Evolutionary conservation across 768 basidiomycete species (phyloP).

Genomic region (Boletellus sp.): DNA sequence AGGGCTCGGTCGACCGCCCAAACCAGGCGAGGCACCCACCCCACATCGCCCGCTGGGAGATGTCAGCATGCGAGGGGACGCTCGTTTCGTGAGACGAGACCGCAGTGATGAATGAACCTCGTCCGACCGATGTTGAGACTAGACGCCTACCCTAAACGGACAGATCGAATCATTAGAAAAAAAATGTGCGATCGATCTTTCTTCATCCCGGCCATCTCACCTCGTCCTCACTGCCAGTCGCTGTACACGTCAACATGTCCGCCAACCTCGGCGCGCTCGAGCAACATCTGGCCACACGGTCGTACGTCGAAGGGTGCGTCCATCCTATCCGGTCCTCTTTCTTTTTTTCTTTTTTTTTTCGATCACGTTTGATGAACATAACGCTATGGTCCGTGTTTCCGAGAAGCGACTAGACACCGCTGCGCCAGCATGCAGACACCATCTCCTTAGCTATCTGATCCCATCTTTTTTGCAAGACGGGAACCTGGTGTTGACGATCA

Average conservation of each 20-base stretch:
- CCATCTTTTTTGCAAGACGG: conserved; percentile 7
- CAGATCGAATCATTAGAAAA: conserved; percentile 15
- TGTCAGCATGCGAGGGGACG: not conserved
- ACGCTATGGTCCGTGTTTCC: conserved; percentile 97
- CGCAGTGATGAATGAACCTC: not conserved
- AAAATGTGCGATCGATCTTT: conserved; percentile 23
- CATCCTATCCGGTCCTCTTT: conserved; percentile 1
- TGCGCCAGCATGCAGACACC: conserved; percentile 70
- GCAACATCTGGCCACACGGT: conserved; percentile 78
- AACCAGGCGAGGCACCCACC: not conserved
- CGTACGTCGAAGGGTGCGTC: conserved; percentile 89
- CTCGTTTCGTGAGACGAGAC: not conserved
- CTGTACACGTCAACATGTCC: conserved; percentile 48
- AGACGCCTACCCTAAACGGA: conserved; percentile 33
- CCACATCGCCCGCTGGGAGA: not conserved
- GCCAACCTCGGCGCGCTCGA: conserved; percentile 72
- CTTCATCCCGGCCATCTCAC: conserved; percentile 28
- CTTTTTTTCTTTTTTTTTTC: conserved; percentile 18
- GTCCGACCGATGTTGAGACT: not conserved
- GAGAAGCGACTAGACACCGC: conserved; percentile 93
- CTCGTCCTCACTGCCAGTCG: conserved; percentile 1
- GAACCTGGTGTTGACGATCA: conserved; percentile 4
- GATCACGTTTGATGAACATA: conserved; percentile 54
- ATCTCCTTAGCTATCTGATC: conserved; percentile 72
- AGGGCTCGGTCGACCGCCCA: not conserved